Percentiles rank a stretch among this genome's conserved stretches.
phyloP scores from a whole-genome alignment of 148 eudicot genomes.

The Polygonum maritimum region DNA sequence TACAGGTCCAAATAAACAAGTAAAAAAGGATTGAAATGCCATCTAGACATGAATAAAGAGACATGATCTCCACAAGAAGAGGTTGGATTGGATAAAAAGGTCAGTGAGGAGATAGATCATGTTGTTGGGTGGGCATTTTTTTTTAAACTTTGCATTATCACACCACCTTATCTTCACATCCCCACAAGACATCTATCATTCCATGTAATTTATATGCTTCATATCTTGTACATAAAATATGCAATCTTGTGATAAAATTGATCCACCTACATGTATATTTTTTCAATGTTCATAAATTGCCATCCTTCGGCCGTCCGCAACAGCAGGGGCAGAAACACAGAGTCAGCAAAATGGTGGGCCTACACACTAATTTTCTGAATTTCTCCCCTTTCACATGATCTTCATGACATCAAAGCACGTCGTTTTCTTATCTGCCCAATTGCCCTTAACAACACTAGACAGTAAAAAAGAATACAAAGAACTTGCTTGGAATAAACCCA shows the following conservation, averaged over 20 bases:
- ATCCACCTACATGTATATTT: neutral
- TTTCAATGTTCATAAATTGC: neutral
- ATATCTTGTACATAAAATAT: slow-evolving; percentile 1
- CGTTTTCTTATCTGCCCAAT: slow-evolving; percentile 12
- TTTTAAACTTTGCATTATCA: slow-evolving; percentile 29
- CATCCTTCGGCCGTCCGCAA: neutral
- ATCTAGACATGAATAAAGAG: slow-evolving; percentile 29
- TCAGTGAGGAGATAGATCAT: slow-evolving; percentile 40
- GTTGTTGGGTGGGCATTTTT: slow-evolving; percentile 35
- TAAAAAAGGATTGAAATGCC: neutral
- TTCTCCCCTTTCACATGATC: slow-evolving; percentile 3
- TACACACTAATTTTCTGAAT: neutral
- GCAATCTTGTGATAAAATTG: neutral
- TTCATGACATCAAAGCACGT: neutral
- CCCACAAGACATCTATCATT: slow-evolving; percentile 27
- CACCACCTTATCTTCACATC: slow-evolving; percentile 44
- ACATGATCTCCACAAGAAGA: slow-evolving; percentile 59
- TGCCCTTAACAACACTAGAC: neutral
- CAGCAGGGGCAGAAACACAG: slow-evolving; percentile 5
- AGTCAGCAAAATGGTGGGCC: neutral
- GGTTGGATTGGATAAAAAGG: slow-evolving; percentile 63
- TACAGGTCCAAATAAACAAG: neutral
- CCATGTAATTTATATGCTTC: neutral
- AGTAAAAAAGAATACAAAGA: neutral
- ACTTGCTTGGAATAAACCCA: neutral